Base-by-base conservation (phyloP, 2,329 filamentous ascomycete genomes). In the Gaeumannomyces tritici region DNA sequence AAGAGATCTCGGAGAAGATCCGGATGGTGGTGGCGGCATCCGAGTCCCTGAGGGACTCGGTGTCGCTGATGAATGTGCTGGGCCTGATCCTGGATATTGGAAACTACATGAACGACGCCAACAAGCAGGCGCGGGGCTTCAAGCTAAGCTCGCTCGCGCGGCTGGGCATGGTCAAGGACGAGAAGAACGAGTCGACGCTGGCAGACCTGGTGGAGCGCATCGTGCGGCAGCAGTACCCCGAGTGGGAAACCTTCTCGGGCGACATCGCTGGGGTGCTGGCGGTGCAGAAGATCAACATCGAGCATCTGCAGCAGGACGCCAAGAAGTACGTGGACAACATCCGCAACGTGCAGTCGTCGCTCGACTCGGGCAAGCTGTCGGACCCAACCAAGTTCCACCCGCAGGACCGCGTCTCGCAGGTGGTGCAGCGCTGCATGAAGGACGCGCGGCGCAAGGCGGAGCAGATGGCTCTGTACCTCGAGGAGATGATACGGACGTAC, bases 71-170 rank as follows among this genome's bases (percentile, higher is more conserved):
- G 88, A 97, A 96, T 67, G 92, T 99, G 58, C 85, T 99, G 63
- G 93, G 93, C 64, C 83, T 98, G 65, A 99, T 99, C 75, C 80
- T 99, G 69, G 93, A 97, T 74, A 96, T 99, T 71, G 95, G 95
- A 75, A 99, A 99, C 76, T 99, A 96, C 82, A 99, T 99, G 95
- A 99, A 99, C 80, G 95, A 98, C 73, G 89, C 93, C 62, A 98
- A 97, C 78, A 99, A 99, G 79, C 95, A 98, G 77, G 95, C 95
- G 4, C 90, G 89, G 63, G 95, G 95, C 65, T 99, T 99, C 87
- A 99, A 99, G 79, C 85, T 99, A 18, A 95, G 92, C 71, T 97
- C 95, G 7, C 86, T 99, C 59, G 90, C 91, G 31, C 87, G 95
- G 62, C 80, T 99, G 62, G 93, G 89, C 65, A 98, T 99, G 93